These are phyloP conservation scores for Solanum rostratum DNA, from an alignment of 257 asterid species.

Conservation along the genomic window DNA sequence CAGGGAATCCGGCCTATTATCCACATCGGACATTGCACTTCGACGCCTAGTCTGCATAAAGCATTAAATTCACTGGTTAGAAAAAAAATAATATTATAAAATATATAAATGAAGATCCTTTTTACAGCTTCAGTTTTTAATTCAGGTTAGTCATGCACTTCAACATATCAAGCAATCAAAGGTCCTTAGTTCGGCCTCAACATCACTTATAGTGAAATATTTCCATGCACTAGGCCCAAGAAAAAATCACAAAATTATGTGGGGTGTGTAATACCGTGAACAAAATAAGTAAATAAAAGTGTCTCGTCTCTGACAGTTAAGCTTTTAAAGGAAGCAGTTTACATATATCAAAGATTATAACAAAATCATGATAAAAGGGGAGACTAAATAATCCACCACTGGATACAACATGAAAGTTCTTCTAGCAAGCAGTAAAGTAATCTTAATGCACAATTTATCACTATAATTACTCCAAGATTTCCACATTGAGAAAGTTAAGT, in stretches of 20 bases:
- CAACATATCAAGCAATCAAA: not conserved
- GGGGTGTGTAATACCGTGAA: not conserved
- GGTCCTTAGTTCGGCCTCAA: not conserved
- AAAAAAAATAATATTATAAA: not conserved
- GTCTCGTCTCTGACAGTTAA: not conserved
- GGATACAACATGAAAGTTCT: not conserved
- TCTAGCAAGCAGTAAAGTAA: not conserved
- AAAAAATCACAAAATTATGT: not conserved
- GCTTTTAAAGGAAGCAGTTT: not conserved
- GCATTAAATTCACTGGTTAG: not conserved
- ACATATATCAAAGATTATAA: not conserved
- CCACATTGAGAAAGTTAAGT: not conserved
- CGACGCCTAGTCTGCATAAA: conserved; percentile 52
- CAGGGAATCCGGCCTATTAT: conserved; percentile 70
- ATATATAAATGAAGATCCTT: not conserved
- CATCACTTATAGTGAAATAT: not conserved
- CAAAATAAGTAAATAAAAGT: not conserved
- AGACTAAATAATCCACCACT: not conserved
- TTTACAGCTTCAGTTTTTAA: not conserved
- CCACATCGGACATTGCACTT: conserved; percentile 44
- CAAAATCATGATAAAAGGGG: not conserved
- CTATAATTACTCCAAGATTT: not conserved
- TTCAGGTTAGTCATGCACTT: not conserved
- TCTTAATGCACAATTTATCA: not conserved
- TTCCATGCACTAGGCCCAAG: not conserved